Evolutionary conservation across 2,329 filamentous ascomycete genomes (phyloP), one percentile per base, ranked within the genome.

Genomic region (Lachnellula subtilissima): DNA sequence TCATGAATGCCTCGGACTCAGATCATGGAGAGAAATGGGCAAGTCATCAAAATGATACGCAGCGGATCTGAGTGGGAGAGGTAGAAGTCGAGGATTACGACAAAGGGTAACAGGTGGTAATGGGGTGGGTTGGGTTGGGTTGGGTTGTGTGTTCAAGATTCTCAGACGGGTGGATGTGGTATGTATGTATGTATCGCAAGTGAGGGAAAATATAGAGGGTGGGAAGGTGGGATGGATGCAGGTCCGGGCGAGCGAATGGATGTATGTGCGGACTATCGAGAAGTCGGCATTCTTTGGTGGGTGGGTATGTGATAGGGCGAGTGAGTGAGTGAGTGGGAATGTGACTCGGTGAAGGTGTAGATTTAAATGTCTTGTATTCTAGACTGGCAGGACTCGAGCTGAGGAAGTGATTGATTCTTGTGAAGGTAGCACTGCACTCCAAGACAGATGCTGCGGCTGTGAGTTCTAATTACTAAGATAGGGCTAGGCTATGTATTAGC

Each of bases 1-100:
- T 55, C 61, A 67, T 66, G 54, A 60, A 61, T 54, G 43, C 39
- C 51, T 53, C 15, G 52, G n/a, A 50, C 47, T 60, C 47, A 54
- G 36, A 49, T 57, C 58, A 58, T 53, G 28, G 40, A 50, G 40
- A 35, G 42, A 48, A 57, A 50, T 53, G 55, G 36, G 46, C 39
- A 48, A 43, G 45, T 50, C 46, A 59, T 53, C 19, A 49, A 22
- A n/a, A 32, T 48, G 45, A 49, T 56, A 37, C 47, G 14, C 19
- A 17, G n/a, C 6, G 6, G 11, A 19, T 19, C 17, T 48, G 49
- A 17, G 11, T 2, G 19, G 9, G 42, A 6, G 6, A 23, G 42
- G n/a, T 7, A 17, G 42, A 17, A 4, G 19, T 45, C 22, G 42
- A 45, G 19, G n/a, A 25, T 25, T 45, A 45, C 19, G 22, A 45